phyloP scores from a whole-genome alignment of 371 early-diverging fungal species.

The Syncephalastrum sp. region DNA sequence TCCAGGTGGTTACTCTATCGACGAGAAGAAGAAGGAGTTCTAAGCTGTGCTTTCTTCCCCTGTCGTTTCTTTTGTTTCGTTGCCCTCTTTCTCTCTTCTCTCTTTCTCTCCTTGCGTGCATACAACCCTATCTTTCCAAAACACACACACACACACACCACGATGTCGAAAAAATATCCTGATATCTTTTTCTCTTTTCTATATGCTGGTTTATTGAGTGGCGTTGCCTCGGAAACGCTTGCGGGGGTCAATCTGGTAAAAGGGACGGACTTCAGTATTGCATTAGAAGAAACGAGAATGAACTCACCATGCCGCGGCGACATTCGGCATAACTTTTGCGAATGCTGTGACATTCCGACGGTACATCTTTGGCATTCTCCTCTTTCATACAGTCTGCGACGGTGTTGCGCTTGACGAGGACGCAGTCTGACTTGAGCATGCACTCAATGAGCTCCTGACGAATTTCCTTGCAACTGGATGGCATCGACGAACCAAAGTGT shows the following conservation, averaged over 20 bases:
- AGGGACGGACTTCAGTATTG: neutral
- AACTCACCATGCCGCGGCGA: slow-evolving; percentile 65
- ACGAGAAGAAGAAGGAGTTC: slow-evolving; percentile 93
- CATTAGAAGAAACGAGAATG: neutral
- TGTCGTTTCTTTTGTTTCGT: too few relatives aligned
- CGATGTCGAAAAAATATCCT: too few relatives aligned
- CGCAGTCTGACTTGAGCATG: slow-evolving; percentile 73
- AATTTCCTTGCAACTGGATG: slow-evolving; percentile 69
- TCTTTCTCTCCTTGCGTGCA: neutral
- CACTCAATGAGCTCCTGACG: slow-evolving; percentile 70
- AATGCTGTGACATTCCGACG: slow-evolving; percentile 63
- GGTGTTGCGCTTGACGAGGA: slow-evolving; percentile 60
- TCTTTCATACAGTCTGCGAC: slow-evolving; percentile 66
- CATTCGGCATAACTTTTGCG: slow-evolving; percentile 71
- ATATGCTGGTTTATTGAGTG: slow-evolving; percentile 25
- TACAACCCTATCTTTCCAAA: neutral
- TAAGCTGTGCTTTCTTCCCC: slow-evolving; percentile 28
- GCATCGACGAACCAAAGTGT: slow-evolving; percentile 31
- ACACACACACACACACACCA: too few relatives aligned
- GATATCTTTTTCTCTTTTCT: too few relatives aligned
- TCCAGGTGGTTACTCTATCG: slow-evolving; percentile 85
- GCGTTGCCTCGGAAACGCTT: slow-evolving; percentile 52
- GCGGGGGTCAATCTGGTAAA: slow-evolving; percentile 45
- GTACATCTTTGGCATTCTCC: slow-evolving; percentile 61
- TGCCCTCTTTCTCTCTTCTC: neutral